phyloP scores from a whole-genome alignment of 257 asterid genomes.

The Solanum sejunctum region DNA sequence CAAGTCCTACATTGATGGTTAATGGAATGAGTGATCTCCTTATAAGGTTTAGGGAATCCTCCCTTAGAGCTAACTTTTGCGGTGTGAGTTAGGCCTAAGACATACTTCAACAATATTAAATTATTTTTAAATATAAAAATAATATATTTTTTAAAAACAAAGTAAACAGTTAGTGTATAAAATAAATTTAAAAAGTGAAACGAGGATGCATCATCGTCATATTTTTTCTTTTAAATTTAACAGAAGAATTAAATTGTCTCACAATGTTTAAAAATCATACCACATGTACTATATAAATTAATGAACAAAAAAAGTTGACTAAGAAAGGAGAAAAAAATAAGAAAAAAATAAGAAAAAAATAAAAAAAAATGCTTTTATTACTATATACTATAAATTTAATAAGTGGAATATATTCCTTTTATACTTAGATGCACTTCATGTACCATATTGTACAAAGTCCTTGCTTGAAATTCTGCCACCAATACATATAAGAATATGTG shows the following conservation, averaged over 20 bases:
- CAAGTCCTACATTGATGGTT: no score
- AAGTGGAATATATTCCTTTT: conserved; percentile 12
- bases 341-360: background rate
- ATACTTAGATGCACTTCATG: background rate
- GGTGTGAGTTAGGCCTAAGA: no score
- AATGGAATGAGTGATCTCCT: no score
- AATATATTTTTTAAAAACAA: background rate
- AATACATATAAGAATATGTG: background rate
- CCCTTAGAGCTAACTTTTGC: no score
- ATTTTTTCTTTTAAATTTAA: no score
- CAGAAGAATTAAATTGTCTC: no score
- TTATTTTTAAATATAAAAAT: background rate
- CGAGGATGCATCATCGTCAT: background rate
- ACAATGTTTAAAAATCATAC: background rate
- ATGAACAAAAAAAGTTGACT: background rate
- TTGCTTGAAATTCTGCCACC: background rate
- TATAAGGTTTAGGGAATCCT: no score
- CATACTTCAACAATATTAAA: no score
- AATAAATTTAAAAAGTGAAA: background rate
- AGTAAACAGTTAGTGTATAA: background rate
- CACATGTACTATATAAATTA: background rate
- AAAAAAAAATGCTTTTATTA: background rate
- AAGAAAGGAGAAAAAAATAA: background rate
- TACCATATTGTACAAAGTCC: background rate
- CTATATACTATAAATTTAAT: background rate